These are phyloP conservation scores for Parietaria judaica DNA, from an alignment of 306 rosid species.

Conservation along the genomic window DNA sequence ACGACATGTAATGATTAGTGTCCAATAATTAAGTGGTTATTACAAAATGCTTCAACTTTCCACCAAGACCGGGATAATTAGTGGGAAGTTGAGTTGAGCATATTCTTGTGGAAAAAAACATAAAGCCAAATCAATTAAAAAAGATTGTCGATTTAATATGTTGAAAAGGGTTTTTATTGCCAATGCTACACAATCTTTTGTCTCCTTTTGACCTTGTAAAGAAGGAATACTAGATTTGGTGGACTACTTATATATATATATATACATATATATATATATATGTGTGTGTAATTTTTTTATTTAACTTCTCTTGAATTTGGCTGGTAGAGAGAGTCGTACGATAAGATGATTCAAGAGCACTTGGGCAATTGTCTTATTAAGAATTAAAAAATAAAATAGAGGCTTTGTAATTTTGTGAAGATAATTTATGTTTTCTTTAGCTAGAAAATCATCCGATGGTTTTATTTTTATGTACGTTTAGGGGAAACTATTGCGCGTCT, in stretches of 20 bases:
- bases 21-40: constrained; percentile 11
- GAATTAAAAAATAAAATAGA: no score
- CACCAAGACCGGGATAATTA: constrained; percentile 1
- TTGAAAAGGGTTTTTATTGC: neutral
- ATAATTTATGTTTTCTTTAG: no score
- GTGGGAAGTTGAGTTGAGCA: neutral
- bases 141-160: neutral
- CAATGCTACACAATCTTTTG: constrained; percentile 2
- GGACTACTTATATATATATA: neutral
- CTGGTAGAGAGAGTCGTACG: no score
- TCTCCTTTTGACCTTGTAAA: constrained; percentile 5
- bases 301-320: no score
- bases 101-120: neutral
- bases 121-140: neutral
- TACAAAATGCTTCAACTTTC: constrained; percentile 9
- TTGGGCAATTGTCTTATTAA: no score
- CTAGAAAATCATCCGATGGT: no score
- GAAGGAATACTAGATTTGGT: neutral
- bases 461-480: no score
- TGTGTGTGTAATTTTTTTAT: neutral
- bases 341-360: no score
- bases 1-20: constrained; percentile 9
- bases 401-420: no score
- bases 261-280: neutral
- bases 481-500: no score